Evolutionary conservation across 805 yeast species (phyloP).

Genomic region (Zygoascus biomembranicola): DNA sequence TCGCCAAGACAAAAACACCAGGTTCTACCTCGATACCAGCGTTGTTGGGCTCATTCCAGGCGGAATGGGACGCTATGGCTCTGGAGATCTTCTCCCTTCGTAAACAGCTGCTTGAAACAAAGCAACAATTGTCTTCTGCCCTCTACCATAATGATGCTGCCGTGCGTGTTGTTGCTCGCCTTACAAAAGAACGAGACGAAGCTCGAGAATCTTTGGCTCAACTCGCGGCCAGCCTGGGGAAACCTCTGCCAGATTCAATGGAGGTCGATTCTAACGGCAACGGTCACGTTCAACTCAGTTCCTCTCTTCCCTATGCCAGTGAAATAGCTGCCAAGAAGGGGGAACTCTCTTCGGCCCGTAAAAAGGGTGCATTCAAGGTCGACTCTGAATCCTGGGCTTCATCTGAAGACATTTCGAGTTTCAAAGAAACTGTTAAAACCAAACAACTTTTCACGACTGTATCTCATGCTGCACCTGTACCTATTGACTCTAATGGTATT

Average conservation of each 20-base stretch:
- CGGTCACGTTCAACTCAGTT: slow-evolving; percentile 2
- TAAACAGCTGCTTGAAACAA: slow-evolving; percentile 56
- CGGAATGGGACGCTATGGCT: slow-evolving; percentile 84
- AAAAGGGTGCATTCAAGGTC: slow-evolving; percentile 5
- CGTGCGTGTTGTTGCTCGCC: slow-evolving; percentile 68
- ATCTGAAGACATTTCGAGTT: slow-evolving; percentile 2
- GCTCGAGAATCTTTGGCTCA: slow-evolving; percentile 57
- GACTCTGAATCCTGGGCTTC: slow-evolving; percentile 7
- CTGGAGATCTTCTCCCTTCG: slow-evolving; percentile 71
- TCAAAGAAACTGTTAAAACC: slow-evolving; percentile 8
- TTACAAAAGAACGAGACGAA: slow-evolving; percentile 68
- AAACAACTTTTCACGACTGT: slow-evolving; percentile 16
- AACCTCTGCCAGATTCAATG: slow-evolving; percentile 1
- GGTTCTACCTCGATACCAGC: slow-evolving; percentile 66
- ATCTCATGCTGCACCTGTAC: slow-evolving; percentile 2
- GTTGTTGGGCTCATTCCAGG: slow-evolving; percentile 64
- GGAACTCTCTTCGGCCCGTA: slow-evolving; percentile 11
- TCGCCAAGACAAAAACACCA: slow-evolving; percentile 37
- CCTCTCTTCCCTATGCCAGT: neutral
- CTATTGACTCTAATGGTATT: neutral
- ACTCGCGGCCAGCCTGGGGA: slow-evolving; percentile 27
- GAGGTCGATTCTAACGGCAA: neutral
- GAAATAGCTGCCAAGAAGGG: slow-evolving; percentile 7
- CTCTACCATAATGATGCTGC: slow-evolving; percentile 88
- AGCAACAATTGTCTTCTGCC: slow-evolving; percentile 68